Base-by-base conservation (phyloP, 768 basidiomycete genomes). In the Infundibulicybe gibba region DNA sequence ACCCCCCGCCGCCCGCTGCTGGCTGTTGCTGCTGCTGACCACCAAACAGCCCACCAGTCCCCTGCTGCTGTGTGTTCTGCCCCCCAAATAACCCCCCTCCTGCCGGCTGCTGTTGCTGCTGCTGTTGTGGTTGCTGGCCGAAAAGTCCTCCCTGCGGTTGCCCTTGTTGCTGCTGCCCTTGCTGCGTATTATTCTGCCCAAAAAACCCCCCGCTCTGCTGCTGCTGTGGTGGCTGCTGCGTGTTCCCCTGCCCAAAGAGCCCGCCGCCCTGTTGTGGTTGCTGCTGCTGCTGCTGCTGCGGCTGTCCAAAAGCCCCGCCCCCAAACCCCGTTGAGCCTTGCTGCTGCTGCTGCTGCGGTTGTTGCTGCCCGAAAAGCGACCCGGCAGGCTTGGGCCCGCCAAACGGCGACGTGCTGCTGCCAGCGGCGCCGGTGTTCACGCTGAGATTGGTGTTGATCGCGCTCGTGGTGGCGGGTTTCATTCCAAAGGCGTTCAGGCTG, bases 331-430 rank as follows among this genome's bases (percentile, higher is more conserved):
- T 35, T 30, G 52, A 54, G 3, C 54, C 34, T 3, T 56, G 14
- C 17, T 14, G 35, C 35, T 14, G 35, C 17, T 38, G 52, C 42
- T 61, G 62, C 31, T 57, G 56, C 34, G 58, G 66, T 42, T 61
- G 62, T 39, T 60, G 54, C 30, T 49, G 49, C 14, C 72, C 74
- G 61, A 79, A 78, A 44, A 74, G 53, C 13, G 66, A 59, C 17
- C 21, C 42, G 40, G 57, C 49, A 20, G 69, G 56, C 49, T 66
- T 70, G 32, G 59, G 54, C 47, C 58, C 48, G 10, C 68, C 58
- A 41, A 69, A 67, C 32, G 65, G 44, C 38, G 62, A 52, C 33
- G 48, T 30, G 41, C 49, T 57, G 19, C 33, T 39, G 15, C 8
- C 8, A 25, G 25, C 8, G 8, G 4, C 25, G 25, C 25, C 25